A percentile compares a stretch with the other conserved stretches of the same genome.
Conservation (phyloP, 805 yeast genomes). For the Barnettozyma sp. region DNA sequence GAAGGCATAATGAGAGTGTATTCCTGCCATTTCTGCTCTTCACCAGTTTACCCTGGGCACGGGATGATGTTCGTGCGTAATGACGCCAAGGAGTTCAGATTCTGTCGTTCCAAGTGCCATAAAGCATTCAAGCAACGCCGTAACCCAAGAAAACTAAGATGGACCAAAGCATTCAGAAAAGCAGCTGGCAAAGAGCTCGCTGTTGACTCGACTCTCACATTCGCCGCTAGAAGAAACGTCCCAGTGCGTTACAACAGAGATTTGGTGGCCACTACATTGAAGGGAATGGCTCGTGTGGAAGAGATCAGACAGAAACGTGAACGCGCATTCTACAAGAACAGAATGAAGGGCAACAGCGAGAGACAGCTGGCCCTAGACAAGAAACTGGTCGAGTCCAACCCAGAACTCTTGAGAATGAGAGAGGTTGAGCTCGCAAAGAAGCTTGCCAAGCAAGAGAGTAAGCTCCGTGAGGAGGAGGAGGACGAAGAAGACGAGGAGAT, state of each 20-base stretch:
- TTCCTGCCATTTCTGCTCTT: conserved; percentile 94
- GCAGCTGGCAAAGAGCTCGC: conserved; percentile 99
- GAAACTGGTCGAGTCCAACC: conserved; percentile 82
- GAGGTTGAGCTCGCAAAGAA: conserved; percentile 82
- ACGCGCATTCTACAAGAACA: conserved; percentile 96
- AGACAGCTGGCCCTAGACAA: conserved; percentile 77
- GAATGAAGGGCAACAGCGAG: conserved; percentile 97
- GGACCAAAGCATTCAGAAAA: conserved; percentile 99
- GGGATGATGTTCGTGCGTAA: conserved; percentile 98
- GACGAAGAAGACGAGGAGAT: conserved; percentile 45
- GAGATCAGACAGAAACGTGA: conserved; percentile 95
- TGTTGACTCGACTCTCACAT: conserved; percentile 92
- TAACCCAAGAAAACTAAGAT: conserved; percentile 94
- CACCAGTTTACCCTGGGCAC: conserved; percentile 91
- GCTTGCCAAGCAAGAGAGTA: conserved; percentile 64
- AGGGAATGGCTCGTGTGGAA: conserved; percentile 93
- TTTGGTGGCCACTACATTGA: conserved; percentile 85
- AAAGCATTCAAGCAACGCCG: conserved; percentile 96
- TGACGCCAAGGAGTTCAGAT: conserved; percentile 95
- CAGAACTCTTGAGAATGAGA: conserved; percentile 85
- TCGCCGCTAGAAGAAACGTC: conserved; percentile 95
- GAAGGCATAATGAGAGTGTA: conserved; percentile 63
- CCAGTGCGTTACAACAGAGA: conserved; percentile 98
- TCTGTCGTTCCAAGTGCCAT: conserved; percentile 97
- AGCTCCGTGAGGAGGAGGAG: conserved; percentile 42